Conservation (phyloP, 2,329 filamentous ascomycete species). For the Aspergillus fructus region DNA sequence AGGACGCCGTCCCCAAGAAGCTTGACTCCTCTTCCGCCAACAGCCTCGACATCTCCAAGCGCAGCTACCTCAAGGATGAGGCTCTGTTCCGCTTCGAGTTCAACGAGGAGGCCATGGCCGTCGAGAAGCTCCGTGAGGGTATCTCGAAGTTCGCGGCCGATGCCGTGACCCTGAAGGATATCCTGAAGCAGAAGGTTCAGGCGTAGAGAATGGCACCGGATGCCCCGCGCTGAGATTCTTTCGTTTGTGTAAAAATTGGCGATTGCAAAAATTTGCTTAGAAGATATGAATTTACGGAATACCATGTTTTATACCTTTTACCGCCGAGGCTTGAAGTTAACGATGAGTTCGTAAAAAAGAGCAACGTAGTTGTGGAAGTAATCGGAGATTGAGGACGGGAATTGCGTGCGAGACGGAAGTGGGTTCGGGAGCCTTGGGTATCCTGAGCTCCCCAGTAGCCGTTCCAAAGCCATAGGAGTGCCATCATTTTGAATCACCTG, state of each 20-base stretch:
- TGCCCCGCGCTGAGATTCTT: constrained; percentile 8
- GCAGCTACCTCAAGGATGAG: constrained; percentile 88
- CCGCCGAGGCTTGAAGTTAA: too few species aligned
- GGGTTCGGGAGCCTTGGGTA: background rate
- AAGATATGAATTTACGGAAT: constrained; percentile 26
- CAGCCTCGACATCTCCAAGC: constrained; percentile 77
- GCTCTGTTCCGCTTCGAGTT: constrained; percentile 94
- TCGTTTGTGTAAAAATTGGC: constrained; percentile 25
- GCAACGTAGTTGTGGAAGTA: too few species aligned
- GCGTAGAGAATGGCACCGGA: constrained; percentile 29
- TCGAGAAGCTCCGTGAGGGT: constrained; percentile 98
- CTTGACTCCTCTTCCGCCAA: constrained; percentile 69
- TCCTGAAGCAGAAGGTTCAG: constrained; percentile 82
- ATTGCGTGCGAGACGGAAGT: constrained; percentile 1
- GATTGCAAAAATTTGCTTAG: constrained; percentile 22
- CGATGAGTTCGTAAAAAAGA: too few species aligned
- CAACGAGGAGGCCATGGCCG: constrained; percentile 99
- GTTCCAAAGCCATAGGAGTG: background rate
- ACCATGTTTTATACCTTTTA: constrained; percentile 1
- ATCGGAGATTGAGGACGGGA: constrained; percentile 2
- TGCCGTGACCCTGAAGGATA: constrained; percentile 87
- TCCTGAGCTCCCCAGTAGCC: background rate
- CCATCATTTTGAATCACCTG: background rate
- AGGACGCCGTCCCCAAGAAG: constrained; percentile 83
- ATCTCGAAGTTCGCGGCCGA: constrained; percentile 99